Evolutionary conservation across 495 filamentous ascomycete species (phyloP).

Genomic region (Penicillium herquei): DNA sequence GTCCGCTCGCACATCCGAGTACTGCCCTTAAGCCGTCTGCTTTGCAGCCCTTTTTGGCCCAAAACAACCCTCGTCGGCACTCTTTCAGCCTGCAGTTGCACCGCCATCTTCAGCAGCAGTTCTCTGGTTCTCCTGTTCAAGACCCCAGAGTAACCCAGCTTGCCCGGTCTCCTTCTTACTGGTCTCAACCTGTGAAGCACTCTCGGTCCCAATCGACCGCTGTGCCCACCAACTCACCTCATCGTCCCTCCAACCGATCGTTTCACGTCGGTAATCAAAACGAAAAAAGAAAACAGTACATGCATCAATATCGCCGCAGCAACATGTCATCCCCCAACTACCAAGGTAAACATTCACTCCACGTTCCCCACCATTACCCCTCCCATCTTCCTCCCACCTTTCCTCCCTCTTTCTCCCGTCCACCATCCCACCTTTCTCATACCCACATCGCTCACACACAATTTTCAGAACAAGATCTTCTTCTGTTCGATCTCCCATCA

Average conservation of each 20-base stretch:
- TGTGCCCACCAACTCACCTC: slow-evolving; percentile 38
- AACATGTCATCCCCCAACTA: slow-evolving; percentile 46
- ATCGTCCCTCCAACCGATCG: slow-evolving; percentile 54
- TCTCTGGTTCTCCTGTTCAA: slow-evolving; percentile 33
- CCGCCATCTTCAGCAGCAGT: slow-evolving; percentile 37
- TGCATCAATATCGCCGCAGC: slow-evolving; percentile 25
- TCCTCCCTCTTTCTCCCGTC: no score
- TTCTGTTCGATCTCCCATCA: slow-evolving; percentile 36
- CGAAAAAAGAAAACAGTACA: slow-evolving; percentile 25
- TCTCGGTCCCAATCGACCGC: slow-evolving; percentile 31
- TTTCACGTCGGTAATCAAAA: slow-evolving; percentile 40
- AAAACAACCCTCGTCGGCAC: slow-evolving; percentile 35
- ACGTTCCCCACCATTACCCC: neutral
- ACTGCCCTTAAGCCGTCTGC: slow-evolving; percentile 39
- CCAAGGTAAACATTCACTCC: slow-evolving; percentile 19
- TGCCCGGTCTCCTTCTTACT: slow-evolving; percentile 42
- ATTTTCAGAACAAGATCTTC: slow-evolving; percentile 16
- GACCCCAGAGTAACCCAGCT: slow-evolving; percentile 41
- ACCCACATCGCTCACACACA: slow-evolving; percentile 6
- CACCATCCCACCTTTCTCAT: neutral
- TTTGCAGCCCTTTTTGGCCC: slow-evolving; percentile 34
- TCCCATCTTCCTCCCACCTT: no score
- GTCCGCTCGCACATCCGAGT: slow-evolving; percentile 36
- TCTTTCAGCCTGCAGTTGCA: slow-evolving; percentile 38
- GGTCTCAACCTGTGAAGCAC: slow-evolving; percentile 44